Evolutionary conservation across 108 stramenopile species (phyloP).

Genomic region (Pseudonitzschia multistriata): DNA sequence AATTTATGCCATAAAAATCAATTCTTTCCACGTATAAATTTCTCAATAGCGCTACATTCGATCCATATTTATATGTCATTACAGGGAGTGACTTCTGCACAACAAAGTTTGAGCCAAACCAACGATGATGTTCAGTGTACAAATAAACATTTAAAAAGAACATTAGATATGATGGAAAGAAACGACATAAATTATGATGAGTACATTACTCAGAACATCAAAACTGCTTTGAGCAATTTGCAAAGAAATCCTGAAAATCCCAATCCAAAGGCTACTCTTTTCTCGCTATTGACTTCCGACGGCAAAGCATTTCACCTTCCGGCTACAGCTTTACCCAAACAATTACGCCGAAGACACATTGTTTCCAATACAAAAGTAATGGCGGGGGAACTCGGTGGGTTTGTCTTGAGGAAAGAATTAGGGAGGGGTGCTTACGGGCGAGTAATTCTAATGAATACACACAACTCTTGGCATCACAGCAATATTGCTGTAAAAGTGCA

Average conservation of each 20-base stretch:
- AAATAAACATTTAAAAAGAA: background rate
- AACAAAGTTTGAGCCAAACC: background rate
- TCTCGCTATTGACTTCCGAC: conserved; percentile 10
- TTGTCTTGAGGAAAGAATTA: conserved; percentile 49
- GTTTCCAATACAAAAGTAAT: conserved; percentile 40
- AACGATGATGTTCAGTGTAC: background rate
- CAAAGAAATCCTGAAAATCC: conserved; percentile 20
- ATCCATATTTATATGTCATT: background rate
- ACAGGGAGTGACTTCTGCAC: background rate
- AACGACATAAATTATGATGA: conserved; percentile 16
- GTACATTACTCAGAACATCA: conserved; percentile 5
- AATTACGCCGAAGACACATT: conserved; percentile 28
- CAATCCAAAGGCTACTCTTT: conserved; percentile 7
- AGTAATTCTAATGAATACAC: conserved; percentile 47
- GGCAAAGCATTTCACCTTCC: conserved; percentile 33
- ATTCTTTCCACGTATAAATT: background rate
- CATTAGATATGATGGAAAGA: background rate
- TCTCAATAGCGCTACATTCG: background rate
- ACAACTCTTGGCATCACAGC: background rate
- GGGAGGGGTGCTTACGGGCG: conserved; percentile 75
- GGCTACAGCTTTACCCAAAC: conserved; percentile 20
- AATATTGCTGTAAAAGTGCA: conserved; percentile 75
- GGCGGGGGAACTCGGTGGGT: conserved; percentile 44
- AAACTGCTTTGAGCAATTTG: conserved; percentile 17
- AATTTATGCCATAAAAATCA: background rate